Conservation (phyloP, 1,284 basidiomycete genomes). For the Puccinia hordei region DNA sequence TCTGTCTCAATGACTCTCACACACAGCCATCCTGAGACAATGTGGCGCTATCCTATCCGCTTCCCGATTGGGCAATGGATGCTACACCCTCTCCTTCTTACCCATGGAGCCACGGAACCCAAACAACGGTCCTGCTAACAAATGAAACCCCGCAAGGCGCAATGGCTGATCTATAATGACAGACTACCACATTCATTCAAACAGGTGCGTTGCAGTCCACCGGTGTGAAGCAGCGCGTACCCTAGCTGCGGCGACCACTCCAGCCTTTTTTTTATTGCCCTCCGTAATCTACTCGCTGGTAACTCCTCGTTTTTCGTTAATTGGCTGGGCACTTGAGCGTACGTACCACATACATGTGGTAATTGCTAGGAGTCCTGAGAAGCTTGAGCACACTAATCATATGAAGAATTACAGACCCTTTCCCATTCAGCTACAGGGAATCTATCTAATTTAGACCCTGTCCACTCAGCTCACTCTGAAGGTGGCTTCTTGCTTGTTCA, state of each 20-base stretch:
- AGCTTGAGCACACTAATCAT: constrained; percentile 11
- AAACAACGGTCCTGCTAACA: constrained; percentile 3
- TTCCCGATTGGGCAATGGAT: constrained; percentile 26
- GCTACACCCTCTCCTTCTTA: constrained; percentile 7
- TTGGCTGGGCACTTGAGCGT: constrained; percentile 15
- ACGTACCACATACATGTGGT: constrained; percentile 2
- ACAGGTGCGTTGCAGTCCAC: background rate
- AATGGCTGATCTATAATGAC: constrained; percentile 17
- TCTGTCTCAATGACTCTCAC: background rate
- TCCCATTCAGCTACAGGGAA: constrained; percentile 7
- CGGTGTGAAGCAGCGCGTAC: constrained; percentile 5
- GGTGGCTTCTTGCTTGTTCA: constrained; percentile 27
- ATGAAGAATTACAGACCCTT: constrained; percentile 39
- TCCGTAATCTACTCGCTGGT: background rate
- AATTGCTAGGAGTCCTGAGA: background rate
- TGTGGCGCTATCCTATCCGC: constrained; percentile 26
- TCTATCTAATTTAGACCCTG: constrained; percentile 22
- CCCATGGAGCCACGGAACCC: constrained; percentile 7
- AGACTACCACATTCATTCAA: background rate
- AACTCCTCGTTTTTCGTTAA: constrained; percentile 29
- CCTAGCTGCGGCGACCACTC: background rate
- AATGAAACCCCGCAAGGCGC: constrained; percentile 23
- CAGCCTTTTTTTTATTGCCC: background rate
- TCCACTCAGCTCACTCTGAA: background rate
- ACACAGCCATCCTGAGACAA: constrained; percentile 26